Percentiles rank a stretch among this genome's conserved stretches.
These are phyloP conservation scores for Auricularia heimuer DNA, from an alignment of 768 basidiomycete species.

Conservation along the genomic window DNA sequence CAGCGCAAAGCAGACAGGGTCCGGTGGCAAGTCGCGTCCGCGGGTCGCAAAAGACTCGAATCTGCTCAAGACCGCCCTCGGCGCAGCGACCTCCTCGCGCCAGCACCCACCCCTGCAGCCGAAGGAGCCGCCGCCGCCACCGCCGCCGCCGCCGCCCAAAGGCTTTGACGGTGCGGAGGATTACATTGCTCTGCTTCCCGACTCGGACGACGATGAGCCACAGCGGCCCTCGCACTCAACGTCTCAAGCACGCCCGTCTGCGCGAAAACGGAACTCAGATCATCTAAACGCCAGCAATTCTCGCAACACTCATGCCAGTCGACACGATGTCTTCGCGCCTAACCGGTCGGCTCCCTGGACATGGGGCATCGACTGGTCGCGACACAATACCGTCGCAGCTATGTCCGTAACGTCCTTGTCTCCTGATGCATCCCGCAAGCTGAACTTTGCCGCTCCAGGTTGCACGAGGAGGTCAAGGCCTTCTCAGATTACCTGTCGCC, in stretches of 20 bases:
- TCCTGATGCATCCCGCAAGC: neutral
- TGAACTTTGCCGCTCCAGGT: slow-evolving; percentile 33
- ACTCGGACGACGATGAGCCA: neutral
- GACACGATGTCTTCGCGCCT: neutral
- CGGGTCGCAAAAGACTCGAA: neutral
- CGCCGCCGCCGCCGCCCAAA: neutral
- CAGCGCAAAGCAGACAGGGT: neutral
- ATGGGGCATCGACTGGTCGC: neutral
- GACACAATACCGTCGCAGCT: slow-evolving; percentile 46
- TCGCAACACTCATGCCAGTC: neutral
- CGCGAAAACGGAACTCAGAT: neutral
- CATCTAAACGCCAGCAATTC: neutral
- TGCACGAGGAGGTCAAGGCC: slow-evolving; percentile 78
- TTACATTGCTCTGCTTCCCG: neutral
- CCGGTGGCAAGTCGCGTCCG: neutral
- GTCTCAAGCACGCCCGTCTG: neutral
- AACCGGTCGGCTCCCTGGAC: neutral
- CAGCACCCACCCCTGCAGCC: neutral
- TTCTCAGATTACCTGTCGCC: slow-evolving; percentile 86
- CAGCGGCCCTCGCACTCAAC: neutral
- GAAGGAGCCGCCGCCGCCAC: neutral
- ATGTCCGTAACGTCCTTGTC: slow-evolving; percentile 42
- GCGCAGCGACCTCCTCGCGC: neutral
- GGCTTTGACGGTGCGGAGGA: neutral
- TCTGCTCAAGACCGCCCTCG: neutral